These are phyloP conservation scores for Salicornia ramosissima DNA, from an alignment of 148 eudicot species.

Conservation along the genomic window DNA sequence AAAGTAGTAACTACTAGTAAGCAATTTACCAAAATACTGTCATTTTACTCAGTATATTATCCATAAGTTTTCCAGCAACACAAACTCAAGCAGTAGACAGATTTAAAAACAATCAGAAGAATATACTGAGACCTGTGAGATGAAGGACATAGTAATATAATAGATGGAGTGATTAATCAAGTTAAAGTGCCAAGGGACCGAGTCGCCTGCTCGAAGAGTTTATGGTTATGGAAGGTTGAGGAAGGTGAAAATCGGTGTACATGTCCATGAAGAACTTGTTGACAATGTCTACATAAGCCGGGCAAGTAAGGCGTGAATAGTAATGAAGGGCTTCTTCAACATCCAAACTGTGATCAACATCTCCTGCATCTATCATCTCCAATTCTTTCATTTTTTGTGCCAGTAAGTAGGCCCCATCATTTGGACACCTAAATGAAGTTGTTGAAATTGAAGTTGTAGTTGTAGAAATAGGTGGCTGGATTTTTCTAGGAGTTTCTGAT, in stretches of 20 bases:
- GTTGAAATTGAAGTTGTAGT: not conserved
- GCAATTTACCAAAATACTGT: too few relatives aligned
- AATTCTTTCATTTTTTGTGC: slow-evolving; percentile 68
- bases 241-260: slow-evolving; percentile 51
- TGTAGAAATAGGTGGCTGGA: not conserved
- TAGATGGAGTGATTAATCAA: not conserved
- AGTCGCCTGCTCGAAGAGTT: slow-evolving; percentile 18
- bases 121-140: not conserved
- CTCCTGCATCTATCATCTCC: slow-evolving; percentile 66
- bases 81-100: not conserved
- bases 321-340: slow-evolving; percentile 79
- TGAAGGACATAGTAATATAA: not conserved
- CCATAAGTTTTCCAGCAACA: not conserved
- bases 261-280: slow-evolving; percentile 82
- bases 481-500: not conserved
- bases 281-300: slow-evolving; percentile 67
- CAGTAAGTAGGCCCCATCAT: slow-evolving; percentile 29
- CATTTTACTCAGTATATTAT: too few relatives aligned
- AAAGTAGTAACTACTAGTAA: too few relatives aligned
- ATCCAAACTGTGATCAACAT: slow-evolving; percentile 71
- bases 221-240: slow-evolving; percentile 31
- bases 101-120: not conserved
- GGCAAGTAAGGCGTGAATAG: slow-evolving; percentile 75
- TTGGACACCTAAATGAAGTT: slow-evolving; percentile 14
- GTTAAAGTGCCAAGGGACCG: slow-evolving; percentile 20